A percentile compares a stretch with the other conserved stretches of the same genome.
These are phyloP conservation scores for Chlamydomonas sphaeroides DNA, from an alignment of 139 green algal species.

Conservation along the genomic window DNA sequence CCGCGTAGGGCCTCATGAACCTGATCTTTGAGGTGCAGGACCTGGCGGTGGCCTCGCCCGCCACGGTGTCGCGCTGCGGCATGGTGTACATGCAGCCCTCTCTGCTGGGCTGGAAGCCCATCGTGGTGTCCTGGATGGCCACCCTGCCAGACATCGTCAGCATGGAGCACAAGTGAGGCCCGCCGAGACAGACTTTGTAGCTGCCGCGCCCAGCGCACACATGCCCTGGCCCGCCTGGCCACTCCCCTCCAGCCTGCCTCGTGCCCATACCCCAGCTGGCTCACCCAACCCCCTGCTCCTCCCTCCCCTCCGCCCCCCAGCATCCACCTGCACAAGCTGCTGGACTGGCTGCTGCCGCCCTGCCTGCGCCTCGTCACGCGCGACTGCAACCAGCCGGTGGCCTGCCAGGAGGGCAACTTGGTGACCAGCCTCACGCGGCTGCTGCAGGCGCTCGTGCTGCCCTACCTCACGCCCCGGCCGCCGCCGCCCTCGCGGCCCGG, in stretches of 20 bases:
- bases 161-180: slow-evolving; percentile 16
- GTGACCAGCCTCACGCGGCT: slow-evolving; percentile 52
- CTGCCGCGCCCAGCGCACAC: too few relatives aligned
- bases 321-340: slow-evolving; percentile 55
- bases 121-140: slow-evolving; percentile 69
- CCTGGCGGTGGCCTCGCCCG: slow-evolving; percentile 74
- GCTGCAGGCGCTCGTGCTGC: slow-evolving; percentile 47
- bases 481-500: neutral
- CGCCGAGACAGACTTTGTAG: too few relatives aligned
- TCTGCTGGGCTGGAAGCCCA: slow-evolving; percentile 72
- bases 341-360: slow-evolving; percentile 70
- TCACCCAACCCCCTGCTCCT: too few relatives aligned
- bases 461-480: slow-evolving; percentile 18
- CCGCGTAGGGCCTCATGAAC: slow-evolving; percentile 58
- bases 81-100: slow-evolving; percentile 83
- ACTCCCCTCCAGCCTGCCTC: too few relatives aligned
- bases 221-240: too few relatives aligned
- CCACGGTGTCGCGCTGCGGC: slow-evolving; percentile 78
- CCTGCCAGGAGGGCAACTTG: slow-evolving; percentile 64
- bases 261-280: too few relatives aligned
- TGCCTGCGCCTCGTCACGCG: slow-evolving; percentile 65
- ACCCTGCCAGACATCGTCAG: slow-evolving; percentile 15
- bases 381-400: slow-evolving; percentile 36
- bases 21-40: slow-evolving; percentile 90
- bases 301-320: neutral